Percentiles rank a stretch among this genome's conserved stretches.
Evolutionary conservation across 495 filamentous ascomycete genomes (phyloP).

Genomic region (Bacidia rubella): DNA sequence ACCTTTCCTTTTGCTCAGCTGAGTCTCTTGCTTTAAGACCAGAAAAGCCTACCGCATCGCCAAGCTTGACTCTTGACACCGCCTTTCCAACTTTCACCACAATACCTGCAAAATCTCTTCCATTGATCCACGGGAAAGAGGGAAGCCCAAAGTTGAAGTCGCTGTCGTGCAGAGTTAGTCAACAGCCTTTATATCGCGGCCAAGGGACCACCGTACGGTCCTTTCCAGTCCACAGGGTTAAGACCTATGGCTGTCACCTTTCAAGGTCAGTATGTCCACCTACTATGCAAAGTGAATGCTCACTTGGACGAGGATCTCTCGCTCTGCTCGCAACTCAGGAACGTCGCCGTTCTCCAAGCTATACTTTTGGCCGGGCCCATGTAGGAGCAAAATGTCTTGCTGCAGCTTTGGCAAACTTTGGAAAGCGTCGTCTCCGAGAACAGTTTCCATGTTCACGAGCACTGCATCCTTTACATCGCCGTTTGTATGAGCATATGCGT

Average conservation of each 20-base stretch:
- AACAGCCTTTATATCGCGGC: too few relatives aligned
- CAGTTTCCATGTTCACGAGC: conserved; percentile 10
- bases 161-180: too few relatives aligned
- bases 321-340: conserved; percentile 12
- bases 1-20: conserved; percentile 22
- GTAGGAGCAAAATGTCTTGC: conserved; percentile 32
- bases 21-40: background rate
- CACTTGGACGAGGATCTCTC: conserved; percentile 11
- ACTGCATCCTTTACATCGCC: conserved; percentile 1
- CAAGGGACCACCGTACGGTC: too few relatives aligned
- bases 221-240: too few relatives aligned
- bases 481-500: conserved; percentile 5
- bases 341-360: conserved; percentile 7
- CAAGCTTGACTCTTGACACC: conserved; percentile 36
- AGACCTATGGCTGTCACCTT: too few relatives aligned
- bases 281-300: conserved; percentile 5
- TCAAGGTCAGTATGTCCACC: conserved; percentile 22
- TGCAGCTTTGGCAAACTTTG: conserved; percentile 14
- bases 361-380: conserved; percentile 31
- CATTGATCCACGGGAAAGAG: too few relatives aligned
- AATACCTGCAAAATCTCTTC: too few relatives aligned
- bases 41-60: conserved; percentile 33
- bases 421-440: conserved; percentile 5
- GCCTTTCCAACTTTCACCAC: too few relatives aligned
- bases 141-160: too few relatives aligned